Conservation (phyloP, 345 rosid genomes). For the Linum usitatissimum region DNA sequence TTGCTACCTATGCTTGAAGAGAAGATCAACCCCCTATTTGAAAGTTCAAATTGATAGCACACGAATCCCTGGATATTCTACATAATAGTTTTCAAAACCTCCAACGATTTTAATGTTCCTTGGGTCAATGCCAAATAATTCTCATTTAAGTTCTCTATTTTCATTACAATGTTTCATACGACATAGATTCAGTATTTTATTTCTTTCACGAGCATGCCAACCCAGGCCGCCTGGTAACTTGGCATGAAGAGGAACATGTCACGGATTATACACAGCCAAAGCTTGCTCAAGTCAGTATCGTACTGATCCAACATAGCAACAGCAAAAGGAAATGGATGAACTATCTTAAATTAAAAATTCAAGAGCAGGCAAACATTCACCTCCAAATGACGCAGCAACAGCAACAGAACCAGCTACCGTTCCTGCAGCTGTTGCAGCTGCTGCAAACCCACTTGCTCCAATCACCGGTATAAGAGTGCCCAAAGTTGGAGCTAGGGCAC, state of each 20-base stretch:
- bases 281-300: too few relatives aligned
- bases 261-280: too few relatives aligned
- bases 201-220: not conserved
- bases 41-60: not conserved
- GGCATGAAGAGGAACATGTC: too few relatives aligned
- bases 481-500: constrained; percentile 86
- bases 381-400: constrained; percentile 99
- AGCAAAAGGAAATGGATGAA: not conserved
- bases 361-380: constrained; percentile 27
- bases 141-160: not conserved
- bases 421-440: constrained; percentile 95
- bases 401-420: constrained; percentile 97
- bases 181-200: not conserved
- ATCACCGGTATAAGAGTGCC: constrained; percentile 89
- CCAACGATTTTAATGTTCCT: not conserved
- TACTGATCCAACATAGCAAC: too few relatives aligned
- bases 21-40: not conserved
- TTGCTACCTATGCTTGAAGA: not conserved
- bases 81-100: not conserved
- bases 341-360: not conserved
- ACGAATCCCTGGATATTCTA: not conserved
- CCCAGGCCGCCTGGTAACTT: too few relatives aligned
- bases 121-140: not conserved
- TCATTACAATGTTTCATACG: not conserved
- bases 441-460: constrained; percentile 97